Conservation (phyloP, 129 eudicot genomes). For the Silybum marianum region DNA sequence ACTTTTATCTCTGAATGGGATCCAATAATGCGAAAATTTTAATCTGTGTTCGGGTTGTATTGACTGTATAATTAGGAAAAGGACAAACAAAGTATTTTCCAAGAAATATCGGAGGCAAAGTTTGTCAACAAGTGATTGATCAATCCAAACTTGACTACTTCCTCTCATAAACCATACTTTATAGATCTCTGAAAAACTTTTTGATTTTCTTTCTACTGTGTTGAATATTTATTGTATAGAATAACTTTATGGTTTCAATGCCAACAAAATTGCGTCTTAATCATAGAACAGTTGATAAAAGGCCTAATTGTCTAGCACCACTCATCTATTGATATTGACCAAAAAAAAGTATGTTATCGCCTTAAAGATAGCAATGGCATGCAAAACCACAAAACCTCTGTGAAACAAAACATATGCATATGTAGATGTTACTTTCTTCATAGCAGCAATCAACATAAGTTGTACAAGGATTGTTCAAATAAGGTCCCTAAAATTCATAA, state of each 20-base stretch:
- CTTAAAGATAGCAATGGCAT: constrained; percentile 6
- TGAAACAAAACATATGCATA: too few species aligned
- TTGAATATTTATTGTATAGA: background rate
- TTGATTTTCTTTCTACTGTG: constrained; percentile 5
- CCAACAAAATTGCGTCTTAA: constrained; percentile 5
- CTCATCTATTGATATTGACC: background rate
- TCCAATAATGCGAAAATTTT: background rate
- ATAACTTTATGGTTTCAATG: background rate
- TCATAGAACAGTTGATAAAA: background rate
- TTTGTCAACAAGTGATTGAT: constrained; percentile 21
- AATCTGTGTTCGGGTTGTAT: constrained; percentile 8
- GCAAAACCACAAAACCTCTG: background rate
- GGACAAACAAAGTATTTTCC: constrained; percentile 23
- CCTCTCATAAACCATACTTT: constrained; percentile 7
- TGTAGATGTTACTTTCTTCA: too few species aligned
- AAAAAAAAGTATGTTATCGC: background rate
- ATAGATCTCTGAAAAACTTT: background rate
- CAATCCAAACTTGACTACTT: constrained; percentile 35
- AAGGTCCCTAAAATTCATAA: background rate
- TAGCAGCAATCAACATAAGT: too few species aligned
- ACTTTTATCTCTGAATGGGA: constrained; percentile 19
- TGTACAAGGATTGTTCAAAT: constrained; percentile 3
- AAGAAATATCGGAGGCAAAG: background rate
- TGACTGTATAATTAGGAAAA: constrained; percentile 17
- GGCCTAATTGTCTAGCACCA: constrained; percentile 2